Base-by-base conservation (phyloP, 2,329 filamentous ascomycete species). In the Coniochaeta sp. region DNA sequence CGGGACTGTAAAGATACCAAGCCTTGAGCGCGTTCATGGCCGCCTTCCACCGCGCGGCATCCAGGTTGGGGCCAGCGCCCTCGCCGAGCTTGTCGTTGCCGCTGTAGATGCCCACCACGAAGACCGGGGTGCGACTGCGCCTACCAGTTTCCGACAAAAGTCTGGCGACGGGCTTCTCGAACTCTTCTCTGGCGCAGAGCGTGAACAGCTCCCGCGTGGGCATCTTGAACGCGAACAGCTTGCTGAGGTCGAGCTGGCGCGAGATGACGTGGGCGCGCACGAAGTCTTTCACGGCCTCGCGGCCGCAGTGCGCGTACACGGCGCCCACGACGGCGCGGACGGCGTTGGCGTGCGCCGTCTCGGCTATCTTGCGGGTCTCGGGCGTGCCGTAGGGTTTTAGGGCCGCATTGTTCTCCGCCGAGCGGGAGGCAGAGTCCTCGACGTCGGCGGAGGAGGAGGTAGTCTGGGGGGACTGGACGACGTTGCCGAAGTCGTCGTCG, bases 1-100 rank as follows among this genome's bases (percentile, higher is more conserved):
- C 75, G 26, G 94, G 92, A 67, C 85, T 91, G 74, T 99, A 99
- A 50, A 99, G 76, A 70, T 99, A 99, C 94, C 94, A 99, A 6
- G 86, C 79, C 77, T 96, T 95, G 64, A 99, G 76, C 16, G 91
- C 85, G 56, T 87, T 85, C 63, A 95, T 91, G 32, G 89, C 83
- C 18, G 94, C 94, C 67, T 89, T 81, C 57, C 81, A 78, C 57
- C 89, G 82, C 28, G 88, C 92, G 61, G 90, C 81, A 58, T 90
- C 78, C 52, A 97, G 74, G 68, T 81, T 91, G 47, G 86, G 74
- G 22, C 88, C 94, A 18, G 85, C 79, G n/a, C 85, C 94, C 73
- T 99, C 92, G 52, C 92, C 94, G 38, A 99, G 77, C 78, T 94
- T 92, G 67, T 99, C 91, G 55, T 78, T 76, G 49, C 92, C 94